A percentile compares a stretch with the other conserved stretches of the same genome.
Evolutionary conservation across 2,329 filamentous ascomycete species (phyloP).

Genomic region (Fusarium sp.): DNA sequence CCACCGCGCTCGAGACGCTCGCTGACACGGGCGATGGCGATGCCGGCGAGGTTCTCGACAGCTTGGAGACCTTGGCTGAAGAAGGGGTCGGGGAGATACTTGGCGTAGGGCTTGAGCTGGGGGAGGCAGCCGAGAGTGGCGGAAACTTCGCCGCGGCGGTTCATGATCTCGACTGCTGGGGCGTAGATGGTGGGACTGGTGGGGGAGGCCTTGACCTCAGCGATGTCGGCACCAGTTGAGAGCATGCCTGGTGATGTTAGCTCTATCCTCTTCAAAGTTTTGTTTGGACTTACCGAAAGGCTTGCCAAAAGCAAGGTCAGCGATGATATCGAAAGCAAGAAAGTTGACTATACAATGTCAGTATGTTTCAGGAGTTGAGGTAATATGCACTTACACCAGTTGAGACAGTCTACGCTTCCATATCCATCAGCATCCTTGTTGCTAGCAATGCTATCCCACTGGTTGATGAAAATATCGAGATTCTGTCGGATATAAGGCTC

Average conservation of each 20-base stretch:
- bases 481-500: constrained; percentile 90
- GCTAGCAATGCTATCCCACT: constrained; percentile 73
- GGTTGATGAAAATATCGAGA: constrained; percentile 75
- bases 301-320: constrained; percentile 61
- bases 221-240: constrained; percentile 76
- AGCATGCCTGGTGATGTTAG: constrained; percentile 67
- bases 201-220: constrained; percentile 73
- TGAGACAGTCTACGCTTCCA: constrained; percentile 75
- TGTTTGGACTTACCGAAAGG: constrained; percentile 49
- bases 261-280: rapidly evolving
- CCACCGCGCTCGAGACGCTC: constrained; percentile 74
- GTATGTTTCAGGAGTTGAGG: rapidly evolving
- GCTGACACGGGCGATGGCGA: constrained; percentile 84
- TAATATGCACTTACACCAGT: constrained; percentile 65
- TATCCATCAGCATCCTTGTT: constrained; percentile 63
- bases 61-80: constrained; percentile 79
- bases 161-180: constrained; percentile 88
- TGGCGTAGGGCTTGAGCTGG: constrained; percentile 79
- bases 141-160: constrained; percentile 87
- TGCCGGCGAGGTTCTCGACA: constrained; percentile 84
- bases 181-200: constrained; percentile 72
- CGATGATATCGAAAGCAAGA: constrained; percentile 63
- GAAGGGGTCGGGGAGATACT: constrained; percentile 83
- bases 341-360: constrained; percentile 49
- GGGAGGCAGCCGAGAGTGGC: constrained; percentile 81